A percentile compares a stretch with the other conserved stretches of the same genome.
phyloP scores from a whole-genome alignment of 176 grass and related monocot genomes.

The Saccharum spontaneum region DNA sequence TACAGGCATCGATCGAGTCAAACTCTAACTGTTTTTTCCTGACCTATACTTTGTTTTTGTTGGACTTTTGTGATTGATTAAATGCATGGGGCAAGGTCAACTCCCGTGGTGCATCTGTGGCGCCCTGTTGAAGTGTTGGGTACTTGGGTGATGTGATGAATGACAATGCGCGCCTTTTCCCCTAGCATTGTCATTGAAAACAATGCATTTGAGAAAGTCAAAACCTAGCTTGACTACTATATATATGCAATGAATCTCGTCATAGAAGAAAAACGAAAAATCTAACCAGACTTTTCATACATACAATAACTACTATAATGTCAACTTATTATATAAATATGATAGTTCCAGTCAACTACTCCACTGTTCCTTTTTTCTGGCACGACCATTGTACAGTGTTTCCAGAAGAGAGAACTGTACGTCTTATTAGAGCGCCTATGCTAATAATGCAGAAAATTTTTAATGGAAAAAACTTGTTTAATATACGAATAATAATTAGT shows the following conservation, averaged over 20 bases:
- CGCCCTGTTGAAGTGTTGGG: neutral
- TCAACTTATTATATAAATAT: neutral
- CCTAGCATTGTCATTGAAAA: slow-evolving; percentile 17
- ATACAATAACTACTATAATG: neutral
- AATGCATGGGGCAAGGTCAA: slow-evolving; percentile 21
- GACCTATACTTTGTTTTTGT: slow-evolving; percentile 22
- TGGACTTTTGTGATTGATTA: slow-evolving; percentile 20
- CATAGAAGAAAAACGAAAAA: neutral
- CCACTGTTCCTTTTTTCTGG: neutral
- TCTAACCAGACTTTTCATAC: neutral
- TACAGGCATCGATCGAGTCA: slow-evolving; percentile 4
- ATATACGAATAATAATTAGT: neutral
- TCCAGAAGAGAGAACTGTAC: neutral
- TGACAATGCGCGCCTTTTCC: neutral
- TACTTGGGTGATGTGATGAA: neutral
- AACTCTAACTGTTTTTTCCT: slow-evolving; percentile 32
- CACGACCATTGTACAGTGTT: neutral
- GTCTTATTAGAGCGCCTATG: neutral
- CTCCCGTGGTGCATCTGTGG: slow-evolving; percentile 18
- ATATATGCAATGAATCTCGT: neutral
- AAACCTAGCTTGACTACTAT: neutral
- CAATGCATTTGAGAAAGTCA: neutral
- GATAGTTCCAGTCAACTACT: slow-evolving; percentile 19
- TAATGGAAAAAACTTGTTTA: neutral
- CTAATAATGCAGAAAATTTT: slow-evolving; percentile 5